These are phyloP conservation scores for Podaxis rugospora DNA, from an alignment of 768 basidiomycete species.

Conservation along the genomic window DNA sequence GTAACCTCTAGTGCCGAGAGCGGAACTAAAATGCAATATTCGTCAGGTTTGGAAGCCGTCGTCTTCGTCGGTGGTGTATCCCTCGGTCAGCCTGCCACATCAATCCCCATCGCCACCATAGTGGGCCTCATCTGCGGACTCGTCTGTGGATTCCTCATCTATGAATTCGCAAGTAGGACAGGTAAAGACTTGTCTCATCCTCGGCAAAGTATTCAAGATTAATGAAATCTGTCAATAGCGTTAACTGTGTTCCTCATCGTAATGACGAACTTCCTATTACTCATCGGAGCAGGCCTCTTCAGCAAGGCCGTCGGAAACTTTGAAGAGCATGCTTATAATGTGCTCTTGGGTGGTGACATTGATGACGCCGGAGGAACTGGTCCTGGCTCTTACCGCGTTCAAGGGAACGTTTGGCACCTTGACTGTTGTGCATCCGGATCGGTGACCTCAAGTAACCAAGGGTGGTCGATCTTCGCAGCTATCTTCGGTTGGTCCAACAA, in stretches of 20 bases:
- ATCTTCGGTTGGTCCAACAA: conserved; percentile 89
- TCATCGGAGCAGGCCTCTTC: conserved; percentile 94
- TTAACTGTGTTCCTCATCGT: conserved; percentile 83
- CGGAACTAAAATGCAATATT: neutral
- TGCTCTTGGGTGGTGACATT: conserved; percentile 66
- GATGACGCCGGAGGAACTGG: conserved; percentile 69
- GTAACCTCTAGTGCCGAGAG: neutral
- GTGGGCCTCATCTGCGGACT: conserved; percentile 79
- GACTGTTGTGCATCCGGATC: conserved; percentile 70
- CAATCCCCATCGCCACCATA: conserved; percentile 90
- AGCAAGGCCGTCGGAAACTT: conserved; percentile 73
- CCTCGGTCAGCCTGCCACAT: conserved; percentile 71
- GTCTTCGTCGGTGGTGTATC: conserved; percentile 94
- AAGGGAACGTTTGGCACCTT: conserved; percentile 85
- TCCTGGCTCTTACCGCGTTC: conserved; percentile 79
- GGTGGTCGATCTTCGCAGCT: conserved; percentile 82
- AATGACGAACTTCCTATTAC: conserved; percentile 88
- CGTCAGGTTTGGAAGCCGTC: conserved; percentile 77
- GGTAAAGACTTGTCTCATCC: conserved; percentile 37
- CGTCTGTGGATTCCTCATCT: conserved; percentile 70
- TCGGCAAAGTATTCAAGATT: neutral
- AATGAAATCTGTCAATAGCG: conserved; percentile 35
- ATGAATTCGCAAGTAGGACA: conserved; percentile 71
- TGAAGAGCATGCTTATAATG: conserved; percentile 62
- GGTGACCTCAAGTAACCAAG: conserved; percentile 35